Evolutionary conservation across 2,329 filamentous ascomycete genomes (phyloP), one percentile per base, ranked within the genome.

Genomic region (Hirsutella thompsonii): DNA sequence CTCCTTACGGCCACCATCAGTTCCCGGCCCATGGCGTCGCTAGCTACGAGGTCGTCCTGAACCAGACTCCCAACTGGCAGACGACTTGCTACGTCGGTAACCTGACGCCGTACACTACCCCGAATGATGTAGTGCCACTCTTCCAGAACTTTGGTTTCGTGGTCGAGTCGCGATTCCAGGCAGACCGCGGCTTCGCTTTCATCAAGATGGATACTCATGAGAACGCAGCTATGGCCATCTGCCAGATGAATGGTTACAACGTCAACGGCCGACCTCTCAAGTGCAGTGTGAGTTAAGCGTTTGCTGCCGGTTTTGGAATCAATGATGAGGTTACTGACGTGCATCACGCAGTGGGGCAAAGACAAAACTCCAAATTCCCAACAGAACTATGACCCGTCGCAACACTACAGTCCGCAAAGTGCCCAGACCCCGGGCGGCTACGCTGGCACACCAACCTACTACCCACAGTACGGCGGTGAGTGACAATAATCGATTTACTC

Each of bases 201-300:
- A 87, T 98, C 63, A 98, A 98, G 72, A 94, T 98, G 89, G 92
- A 98, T 60, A 83, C 81, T 6, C 92, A 98, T 57, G 92, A 98
- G 67, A 95, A 95, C 56, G 92, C 92, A 3, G 89, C 92, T 41
- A 94, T 94, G 83, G 88, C 89, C 28, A 98, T 98, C 56, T 98
- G 92, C 66, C 89, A 96, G 60, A 74, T 98, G 56, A 96, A 90
- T 54, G 90, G 90, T 26, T 98, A 96, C 69, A 93, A 95, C 52
- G 90, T 98, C 54, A 95, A 98, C 55, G 92, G 92, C 40, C 81
- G 92, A 50, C 92, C 92, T 40, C 67, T 98, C 52, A 98, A 98
- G 74, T 98, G 92, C 75, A 96, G 90, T 64, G 90, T 96, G 83
- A 69, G 90, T 82, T 45, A 20, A 39, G 30, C 33, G 8, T n/a